These are phyloP conservation scores for Andrographis paniculata DNA, from an alignment of 305 asterid genomes.

Conservation along the genomic window DNA sequence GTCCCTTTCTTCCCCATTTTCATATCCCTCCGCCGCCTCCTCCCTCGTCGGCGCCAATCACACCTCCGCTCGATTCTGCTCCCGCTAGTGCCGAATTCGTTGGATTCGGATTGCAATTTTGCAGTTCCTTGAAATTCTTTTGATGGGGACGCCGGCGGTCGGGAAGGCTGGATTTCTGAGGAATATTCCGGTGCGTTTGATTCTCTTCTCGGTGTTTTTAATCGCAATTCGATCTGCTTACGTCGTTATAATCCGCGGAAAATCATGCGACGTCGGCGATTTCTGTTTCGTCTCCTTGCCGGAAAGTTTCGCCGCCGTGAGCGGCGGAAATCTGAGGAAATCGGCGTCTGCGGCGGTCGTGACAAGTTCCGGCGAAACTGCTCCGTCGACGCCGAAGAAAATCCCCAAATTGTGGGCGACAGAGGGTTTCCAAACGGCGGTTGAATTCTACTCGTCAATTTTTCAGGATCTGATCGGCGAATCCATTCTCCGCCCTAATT, in stretches of 20 bases:
- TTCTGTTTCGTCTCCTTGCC: conserved; percentile 90
- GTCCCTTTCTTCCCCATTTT: conserved; percentile 24
- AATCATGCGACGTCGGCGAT: conserved; percentile 82
- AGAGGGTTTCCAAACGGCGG: conserved; percentile 52
- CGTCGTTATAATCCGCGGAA: conserved; percentile 77
- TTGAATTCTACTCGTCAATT: conserved; percentile 51
- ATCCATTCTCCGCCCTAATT: conserved; percentile 50
- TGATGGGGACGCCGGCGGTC: conserved; percentile 44
- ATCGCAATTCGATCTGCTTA: conserved; percentile 79
- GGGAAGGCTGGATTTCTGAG: conserved; percentile 57
- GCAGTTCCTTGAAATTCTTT: neutral
- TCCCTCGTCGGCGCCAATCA: conserved; percentile 83
- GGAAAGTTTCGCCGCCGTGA: conserved; percentile 47
- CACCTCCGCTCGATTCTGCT: conserved; percentile 90
- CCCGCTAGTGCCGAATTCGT: conserved; percentile 28
- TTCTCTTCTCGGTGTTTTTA: conserved; percentile 54
- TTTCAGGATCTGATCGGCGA: conserved; percentile 76
- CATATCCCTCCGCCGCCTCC: conserved; percentile 18
- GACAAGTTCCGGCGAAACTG: conserved; percentile 33
- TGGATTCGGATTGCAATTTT: neutral
- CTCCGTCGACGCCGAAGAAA: conserved; percentile 52
- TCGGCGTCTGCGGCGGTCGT: conserved; percentile 40
- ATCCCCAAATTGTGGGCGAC: conserved; percentile 72
- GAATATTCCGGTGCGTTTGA: conserved; percentile 62
- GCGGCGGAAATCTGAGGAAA: conserved; percentile 30